Evolutionary conservation across 2,329 filamentous ascomycete species (phyloP), one percentile per base, ranked within the genome.

Genomic region (Furcasterigmium sp.): DNA sequence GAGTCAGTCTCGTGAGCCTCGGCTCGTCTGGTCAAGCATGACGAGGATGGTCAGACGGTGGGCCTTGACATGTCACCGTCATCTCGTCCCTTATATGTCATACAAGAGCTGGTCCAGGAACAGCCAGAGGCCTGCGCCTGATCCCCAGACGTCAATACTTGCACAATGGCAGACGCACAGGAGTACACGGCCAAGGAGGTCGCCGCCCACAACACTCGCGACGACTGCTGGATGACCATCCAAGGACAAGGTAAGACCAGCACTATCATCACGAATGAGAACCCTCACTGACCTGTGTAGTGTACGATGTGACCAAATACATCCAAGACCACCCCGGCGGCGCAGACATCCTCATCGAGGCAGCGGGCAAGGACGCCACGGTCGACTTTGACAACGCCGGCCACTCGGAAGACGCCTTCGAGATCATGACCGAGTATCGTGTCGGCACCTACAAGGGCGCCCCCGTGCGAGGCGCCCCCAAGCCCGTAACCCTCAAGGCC

Each of bases 351-450:
- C 71, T 93, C 32, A 71, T 87, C 46, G 87, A 91, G 49, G 83
- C 87, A 21, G 87, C 76, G 53, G 88, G 88, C 45, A 82, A 83
- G 53, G 87, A 93, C 64, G 82, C 84, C 38, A 87, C 84, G 35
- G 82, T 87, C 59, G 84, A 81, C 34, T 93, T 91, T 56, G 87
- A 93, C 66, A 85, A 91, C 56, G 86, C 88, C 29, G 87, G 87
- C 36, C 88, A 94, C 70, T 89, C 84, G 37, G 85, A 88, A 19
- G 71, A 74, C 43, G 70, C 70, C 3, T 60, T 55, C 40, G 68
- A 70, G 30, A 65, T 70, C 37, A 65, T 73, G 60, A 57, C 56
- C 3, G 46, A 56, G 11, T 68, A 59, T 42, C 50, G 50, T 32
- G 38, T 73, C 26, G 70, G 69, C 15, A 60, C 56, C 23, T 56